Conservation (phyloP, 176 grass and related monocot genomes). For the Oryza australiensis region DNA sequence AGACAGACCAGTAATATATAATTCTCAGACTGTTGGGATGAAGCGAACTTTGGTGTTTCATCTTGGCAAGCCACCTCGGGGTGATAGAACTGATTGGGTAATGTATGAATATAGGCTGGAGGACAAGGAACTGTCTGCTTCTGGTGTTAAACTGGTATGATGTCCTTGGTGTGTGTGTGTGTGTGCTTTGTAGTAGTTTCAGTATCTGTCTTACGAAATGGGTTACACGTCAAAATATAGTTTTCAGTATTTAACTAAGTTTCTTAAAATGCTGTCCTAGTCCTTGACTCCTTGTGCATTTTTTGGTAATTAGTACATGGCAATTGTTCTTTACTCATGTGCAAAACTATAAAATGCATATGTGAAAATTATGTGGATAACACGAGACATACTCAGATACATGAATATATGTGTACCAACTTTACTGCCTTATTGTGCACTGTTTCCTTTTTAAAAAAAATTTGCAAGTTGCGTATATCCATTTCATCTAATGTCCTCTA, state of each 20-base stretch:
- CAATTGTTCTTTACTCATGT: background rate
- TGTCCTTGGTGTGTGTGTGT: background rate
- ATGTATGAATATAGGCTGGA: conserved; percentile 93
- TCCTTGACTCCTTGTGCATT: background rate
- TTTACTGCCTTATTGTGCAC: background rate
- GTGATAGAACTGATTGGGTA: conserved; percentile 83
- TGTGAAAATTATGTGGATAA: background rate
- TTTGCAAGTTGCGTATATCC: background rate
- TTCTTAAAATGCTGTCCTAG: background rate
- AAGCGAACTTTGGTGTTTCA: conserved; percentile 93
- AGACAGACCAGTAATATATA: conserved; percentile 64
- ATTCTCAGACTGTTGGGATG: conserved; percentile 67
- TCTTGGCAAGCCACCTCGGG: conserved; percentile 69
- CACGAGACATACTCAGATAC: background rate
- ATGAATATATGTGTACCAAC: background rate
- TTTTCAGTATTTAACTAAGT: background rate
- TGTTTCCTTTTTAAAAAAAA: background rate
- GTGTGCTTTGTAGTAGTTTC: conserved; percentile 28
- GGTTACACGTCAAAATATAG: background rate
- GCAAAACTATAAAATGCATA: background rate
- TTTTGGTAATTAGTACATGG: background rate
- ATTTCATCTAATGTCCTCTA: background rate
- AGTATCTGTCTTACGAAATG: background rate
- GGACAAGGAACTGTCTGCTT: conserved; percentile 48
- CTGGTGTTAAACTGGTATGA: conserved; percentile 59